These are phyloP conservation scores for Penicillium coffeae DNA, from an alignment of 495 filamentous ascomycete genomes.

Conservation along the genomic window DNA sequence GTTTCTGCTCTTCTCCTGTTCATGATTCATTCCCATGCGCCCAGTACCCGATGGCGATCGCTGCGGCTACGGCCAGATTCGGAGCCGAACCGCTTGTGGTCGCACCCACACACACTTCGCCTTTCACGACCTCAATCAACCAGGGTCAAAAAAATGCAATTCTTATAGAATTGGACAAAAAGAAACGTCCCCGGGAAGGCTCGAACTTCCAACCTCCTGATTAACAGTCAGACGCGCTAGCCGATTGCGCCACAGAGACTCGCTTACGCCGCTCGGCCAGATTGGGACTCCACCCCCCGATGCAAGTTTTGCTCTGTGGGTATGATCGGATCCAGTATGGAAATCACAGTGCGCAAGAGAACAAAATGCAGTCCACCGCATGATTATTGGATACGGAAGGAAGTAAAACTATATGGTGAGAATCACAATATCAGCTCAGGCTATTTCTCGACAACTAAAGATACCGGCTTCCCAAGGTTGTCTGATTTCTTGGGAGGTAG, in stretches of 20 bases:
- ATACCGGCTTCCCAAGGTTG: too few relatives aligned
- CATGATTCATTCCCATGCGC: too few relatives aligned
- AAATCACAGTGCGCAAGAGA: too few relatives aligned
- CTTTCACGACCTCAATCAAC: background rate
- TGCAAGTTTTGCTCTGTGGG: background rate
- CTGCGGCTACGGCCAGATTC: background rate
- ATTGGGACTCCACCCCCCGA: background rate
- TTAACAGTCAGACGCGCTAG: conserved; percentile 49
- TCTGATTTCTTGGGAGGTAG: too few relatives aligned
- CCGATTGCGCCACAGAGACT: conserved; percentile 38
- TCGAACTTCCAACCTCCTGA: conserved; percentile 47
- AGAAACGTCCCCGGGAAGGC: conserved; percentile 33
- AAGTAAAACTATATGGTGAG: too few relatives aligned
- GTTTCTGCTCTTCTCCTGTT: too few relatives aligned
- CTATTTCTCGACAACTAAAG: too few relatives aligned
- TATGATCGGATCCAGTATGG: background rate
- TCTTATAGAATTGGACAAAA: conserved; percentile 2
- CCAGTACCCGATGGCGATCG: background rate
- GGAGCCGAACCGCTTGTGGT: too few relatives aligned
- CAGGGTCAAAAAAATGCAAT: background rate
- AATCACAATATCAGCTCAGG: too few relatives aligned
- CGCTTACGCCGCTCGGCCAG: background rate
- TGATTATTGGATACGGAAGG: too few relatives aligned
- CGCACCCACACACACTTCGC: background rate
- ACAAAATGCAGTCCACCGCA: too few relatives aligned